Percentiles rank a stretch among this genome's conserved stretches.
These are phyloP conservation scores for Chlamydomonas applanata DNA, from an alignment of 139 green algal species.

Conservation along the genomic window DNA sequence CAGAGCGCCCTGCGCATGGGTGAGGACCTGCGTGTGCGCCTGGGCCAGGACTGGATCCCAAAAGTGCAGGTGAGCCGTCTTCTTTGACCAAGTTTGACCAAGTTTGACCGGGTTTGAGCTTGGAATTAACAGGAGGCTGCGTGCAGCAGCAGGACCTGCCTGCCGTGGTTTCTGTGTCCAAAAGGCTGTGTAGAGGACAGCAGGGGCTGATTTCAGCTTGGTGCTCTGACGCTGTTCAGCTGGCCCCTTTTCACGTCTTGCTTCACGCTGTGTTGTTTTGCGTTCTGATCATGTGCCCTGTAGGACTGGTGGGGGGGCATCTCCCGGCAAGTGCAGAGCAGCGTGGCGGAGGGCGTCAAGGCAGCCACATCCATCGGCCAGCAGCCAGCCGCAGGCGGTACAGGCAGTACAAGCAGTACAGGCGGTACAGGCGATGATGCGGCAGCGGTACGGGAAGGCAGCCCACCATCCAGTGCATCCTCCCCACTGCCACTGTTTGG, in stretches of 20 bases:
- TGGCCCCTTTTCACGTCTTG: too few relatives aligned
- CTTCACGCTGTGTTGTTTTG: neutral
- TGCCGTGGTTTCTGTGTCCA: neutral
- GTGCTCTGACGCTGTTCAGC: too few relatives aligned
- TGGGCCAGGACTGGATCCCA: conserved; percentile 32
- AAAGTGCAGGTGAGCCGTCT: conserved; percentile 21
- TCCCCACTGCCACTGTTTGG: too few relatives aligned
- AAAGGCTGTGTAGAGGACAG: neutral
- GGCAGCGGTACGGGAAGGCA: too few relatives aligned
- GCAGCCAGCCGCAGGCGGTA: too few relatives aligned
- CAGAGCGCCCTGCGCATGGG: neutral
- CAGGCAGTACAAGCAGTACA: too few relatives aligned
- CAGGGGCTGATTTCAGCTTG: neutral
- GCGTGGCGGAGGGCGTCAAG: neutral
- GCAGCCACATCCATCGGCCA: neutral
- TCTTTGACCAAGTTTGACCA: neutral
- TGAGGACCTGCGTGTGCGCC: conserved; percentile 14
- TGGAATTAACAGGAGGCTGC: too few relatives aligned
- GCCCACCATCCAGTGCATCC: too few relatives aligned
- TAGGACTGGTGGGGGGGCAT: conserved; percentile 26
- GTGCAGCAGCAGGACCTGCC: too few relatives aligned
- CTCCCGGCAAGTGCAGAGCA: neutral
- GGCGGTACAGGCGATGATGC: too few relatives aligned
- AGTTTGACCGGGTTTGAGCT: neutral
- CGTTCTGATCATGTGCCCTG: neutral